These are phyloP conservation scores for Mycosarcoma mackinlayi DNA, from an alignment of 1,284 basidiomycete species.

Conservation along the genomic window DNA sequence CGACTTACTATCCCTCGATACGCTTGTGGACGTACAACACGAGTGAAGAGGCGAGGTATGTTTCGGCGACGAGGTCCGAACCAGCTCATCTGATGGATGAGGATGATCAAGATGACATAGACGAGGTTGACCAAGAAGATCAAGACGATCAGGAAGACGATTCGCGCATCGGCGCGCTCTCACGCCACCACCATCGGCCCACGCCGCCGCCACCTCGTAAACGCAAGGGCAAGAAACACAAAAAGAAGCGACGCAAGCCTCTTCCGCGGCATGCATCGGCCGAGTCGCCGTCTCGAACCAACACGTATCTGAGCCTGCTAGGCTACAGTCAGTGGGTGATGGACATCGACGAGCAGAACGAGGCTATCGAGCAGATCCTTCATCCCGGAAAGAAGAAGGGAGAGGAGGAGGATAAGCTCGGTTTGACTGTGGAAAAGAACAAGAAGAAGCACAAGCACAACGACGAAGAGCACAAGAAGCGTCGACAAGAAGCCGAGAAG, in stretches of 20 bases:
- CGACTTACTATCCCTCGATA: slow-evolving; percentile 86
- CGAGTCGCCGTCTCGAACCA: slow-evolving; percentile 78
- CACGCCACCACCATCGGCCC: slow-evolving; percentile 45
- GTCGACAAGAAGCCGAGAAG: slow-evolving; percentile 26
- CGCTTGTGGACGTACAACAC: slow-evolving; percentile 76
- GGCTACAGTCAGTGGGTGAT: slow-evolving; percentile 87
- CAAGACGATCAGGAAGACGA: slow-evolving; percentile 55
- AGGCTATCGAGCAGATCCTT: slow-evolving; percentile 67
- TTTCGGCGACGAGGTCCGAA: not conserved
- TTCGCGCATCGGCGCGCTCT: slow-evolving; percentile 6
- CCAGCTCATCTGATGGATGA: not conserved
- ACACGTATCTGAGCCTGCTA: slow-evolving; percentile 78
- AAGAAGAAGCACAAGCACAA: slow-evolving; percentile 16
- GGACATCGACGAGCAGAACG: slow-evolving; percentile 74
- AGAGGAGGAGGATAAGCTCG: no score
- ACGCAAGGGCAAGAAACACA: slow-evolving; percentile 71
- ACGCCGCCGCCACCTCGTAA: slow-evolving; percentile 68
- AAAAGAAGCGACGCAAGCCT: slow-evolving; percentile 74
- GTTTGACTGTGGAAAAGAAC: slow-evolving; percentile 12
- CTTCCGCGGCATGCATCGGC: slow-evolving; percentile 76
- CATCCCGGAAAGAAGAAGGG: slow-evolving; percentile 18
- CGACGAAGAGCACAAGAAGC: slow-evolving; percentile 10
- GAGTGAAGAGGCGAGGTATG: slow-evolving; percentile 21
- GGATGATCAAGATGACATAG: slow-evolving; percentile 31
- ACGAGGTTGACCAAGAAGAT: slow-evolving; percentile 32